Conservation (phyloP, 257 asterid genomes). For the Galeopsis tetrahit region DNA sequence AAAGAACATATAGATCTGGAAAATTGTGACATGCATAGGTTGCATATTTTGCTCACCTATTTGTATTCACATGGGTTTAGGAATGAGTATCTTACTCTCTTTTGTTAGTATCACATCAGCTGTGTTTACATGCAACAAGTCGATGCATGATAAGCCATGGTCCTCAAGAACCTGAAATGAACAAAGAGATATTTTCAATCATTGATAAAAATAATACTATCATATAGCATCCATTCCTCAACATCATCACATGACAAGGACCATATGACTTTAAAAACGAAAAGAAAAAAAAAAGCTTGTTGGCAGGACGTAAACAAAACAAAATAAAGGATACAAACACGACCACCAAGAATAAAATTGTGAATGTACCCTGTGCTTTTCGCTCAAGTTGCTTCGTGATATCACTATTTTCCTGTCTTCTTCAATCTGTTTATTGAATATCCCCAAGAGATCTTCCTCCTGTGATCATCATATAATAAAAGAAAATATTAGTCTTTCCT, state of each 20-base stretch:
- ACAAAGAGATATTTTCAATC: constrained; percentile 24
- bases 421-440: constrained; percentile 89
- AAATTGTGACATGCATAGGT: constrained; percentile 5
- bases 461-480: constrained; percentile 44
- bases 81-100: constrained; percentile 67
- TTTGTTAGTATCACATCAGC: constrained; percentile 81
- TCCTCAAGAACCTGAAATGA: constrained; percentile 90
- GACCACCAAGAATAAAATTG: constrained; percentile 26
- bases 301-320: constrained; percentile 26
- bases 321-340: constrained; percentile 14
- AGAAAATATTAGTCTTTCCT: not conserved
- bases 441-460: constrained; percentile 88
- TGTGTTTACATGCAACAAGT: constrained; percentile 75
- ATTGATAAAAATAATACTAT: not conserved
- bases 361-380: constrained; percentile 74
- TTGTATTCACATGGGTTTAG: constrained; percentile 8
- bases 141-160: constrained; percentile 73
- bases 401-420: constrained; percentile 89
- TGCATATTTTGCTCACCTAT: constrained; percentile 9
- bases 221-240: constrained; percentile 11
- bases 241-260: constrained; percentile 12
- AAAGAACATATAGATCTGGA: constrained; percentile 9
- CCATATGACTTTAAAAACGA: not conserved
- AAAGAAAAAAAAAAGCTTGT: not conserved
- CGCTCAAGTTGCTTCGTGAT: constrained; percentile 85